Conservation (phyloP, 495 filamentous ascomycete species). For the Saxispiralis lemnorum region DNA sequence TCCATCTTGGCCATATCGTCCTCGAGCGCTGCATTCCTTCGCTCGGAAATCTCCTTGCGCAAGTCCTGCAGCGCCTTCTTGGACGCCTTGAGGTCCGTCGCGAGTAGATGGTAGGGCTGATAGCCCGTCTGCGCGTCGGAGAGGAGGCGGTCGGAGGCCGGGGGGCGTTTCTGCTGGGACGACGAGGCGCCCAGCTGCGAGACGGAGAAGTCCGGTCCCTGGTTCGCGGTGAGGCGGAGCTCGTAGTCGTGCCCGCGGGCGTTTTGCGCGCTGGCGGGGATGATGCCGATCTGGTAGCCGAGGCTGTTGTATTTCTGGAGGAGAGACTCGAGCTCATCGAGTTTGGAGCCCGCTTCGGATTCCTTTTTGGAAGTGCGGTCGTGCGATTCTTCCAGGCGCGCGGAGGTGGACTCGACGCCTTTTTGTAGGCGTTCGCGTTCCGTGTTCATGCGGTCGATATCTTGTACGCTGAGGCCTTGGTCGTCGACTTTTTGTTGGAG, state of each 20-base stretch:
- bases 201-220: conserved; percentile 53
- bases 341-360: conserved; percentile 55
- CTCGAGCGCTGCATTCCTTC: conserved; percentile 63
- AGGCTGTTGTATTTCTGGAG: conserved; percentile 83
- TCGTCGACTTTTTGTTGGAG: conserved; percentile 74
- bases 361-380: conserved; percentile 68
- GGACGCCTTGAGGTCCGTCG: conserved; percentile 63
- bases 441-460: conserved; percentile 96
- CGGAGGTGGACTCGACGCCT: conserved; percentile 54
- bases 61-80: conserved; percentile 64
- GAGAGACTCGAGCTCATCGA: conserved; percentile 75
- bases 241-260: conserved; percentile 74
- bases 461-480: conserved; percentile 83
- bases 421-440: conserved; percentile 84
- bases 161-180: conserved; percentile 19
- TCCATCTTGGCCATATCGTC: conserved; percentile 81
- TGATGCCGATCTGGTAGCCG: conserved; percentile 81
- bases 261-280: conserved; percentile 65
- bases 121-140: conserved; percentile 70
- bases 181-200: conserved; percentile 44
- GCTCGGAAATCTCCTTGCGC: conserved; percentile 73
- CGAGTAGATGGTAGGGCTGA: conserved; percentile 70
- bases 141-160: conserved; percentile 49
- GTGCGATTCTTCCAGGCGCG: conserved; percentile 66
- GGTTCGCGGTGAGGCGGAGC: conserved; percentile 48